Conservation (phyloP, 371 early-diverging fungal genomes). For the Haplosporangium sp. region DNA sequence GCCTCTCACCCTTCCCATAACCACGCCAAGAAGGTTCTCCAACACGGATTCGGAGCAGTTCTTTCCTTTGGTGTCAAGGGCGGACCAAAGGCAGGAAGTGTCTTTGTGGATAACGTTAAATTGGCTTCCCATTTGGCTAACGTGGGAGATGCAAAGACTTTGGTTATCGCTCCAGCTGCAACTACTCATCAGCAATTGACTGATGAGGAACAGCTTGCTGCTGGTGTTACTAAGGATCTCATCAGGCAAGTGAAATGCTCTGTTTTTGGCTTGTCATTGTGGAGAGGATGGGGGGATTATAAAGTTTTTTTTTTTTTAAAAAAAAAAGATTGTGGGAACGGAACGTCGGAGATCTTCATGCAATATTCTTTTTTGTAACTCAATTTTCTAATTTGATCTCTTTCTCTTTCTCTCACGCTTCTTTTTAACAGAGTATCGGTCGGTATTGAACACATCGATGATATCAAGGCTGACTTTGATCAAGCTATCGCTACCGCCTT, state of each 20-base stretch:
- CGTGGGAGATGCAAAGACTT: constrained; percentile 90
- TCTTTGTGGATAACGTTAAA: constrained; percentile 79
- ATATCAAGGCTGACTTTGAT: constrained; percentile 84
- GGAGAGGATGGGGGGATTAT: background rate
- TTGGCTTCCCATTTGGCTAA: constrained; percentile 90
- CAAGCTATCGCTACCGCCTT: constrained; percentile 55
- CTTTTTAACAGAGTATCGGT: constrained; percentile 70
- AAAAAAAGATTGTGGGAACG: too few species aligned
- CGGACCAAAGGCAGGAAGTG: constrained; percentile 63
- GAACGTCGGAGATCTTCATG: background rate
- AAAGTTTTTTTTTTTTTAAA: background rate
- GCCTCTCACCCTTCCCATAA: constrained; percentile 77
- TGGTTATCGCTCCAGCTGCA: constrained; percentile 85
- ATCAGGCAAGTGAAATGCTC: constrained; percentile 61
- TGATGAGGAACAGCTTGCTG: constrained; percentile 78
- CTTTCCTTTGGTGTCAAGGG: constrained; percentile 88
- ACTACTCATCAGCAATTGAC: constrained; percentile 91
- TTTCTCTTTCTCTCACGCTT: background rate
- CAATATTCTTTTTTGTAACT: background rate
- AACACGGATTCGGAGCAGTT: constrained; percentile 86
- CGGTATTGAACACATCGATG: constrained; percentile 93
- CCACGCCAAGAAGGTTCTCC: constrained; percentile 82
- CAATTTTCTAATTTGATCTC: background rate
- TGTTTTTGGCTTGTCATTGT: background rate
- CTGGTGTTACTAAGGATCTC: constrained; percentile 87